These are phyloP conservation scores for Adansonia gregorii DNA, from an alignment of 441 rosid genomes.

Conservation along the genomic window DNA sequence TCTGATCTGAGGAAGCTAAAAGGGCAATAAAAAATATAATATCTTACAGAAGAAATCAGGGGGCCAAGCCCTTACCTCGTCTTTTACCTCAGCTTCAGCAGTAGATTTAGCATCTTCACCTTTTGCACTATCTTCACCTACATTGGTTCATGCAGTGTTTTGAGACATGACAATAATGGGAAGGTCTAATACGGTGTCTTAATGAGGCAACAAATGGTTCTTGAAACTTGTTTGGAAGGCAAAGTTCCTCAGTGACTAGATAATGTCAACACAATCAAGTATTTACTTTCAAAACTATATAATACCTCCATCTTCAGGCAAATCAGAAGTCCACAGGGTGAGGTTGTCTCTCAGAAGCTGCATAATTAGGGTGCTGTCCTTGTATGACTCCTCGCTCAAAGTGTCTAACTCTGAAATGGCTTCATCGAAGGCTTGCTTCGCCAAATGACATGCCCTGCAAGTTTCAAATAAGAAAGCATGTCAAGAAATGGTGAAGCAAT, in stretches of 20 bases:
- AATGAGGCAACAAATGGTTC: neutral
- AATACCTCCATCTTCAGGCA: conserved; percentile 95
- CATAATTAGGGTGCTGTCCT: too few species aligned
- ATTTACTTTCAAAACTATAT: neutral
- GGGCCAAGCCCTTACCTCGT: neutral
- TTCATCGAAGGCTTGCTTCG: too few species aligned
- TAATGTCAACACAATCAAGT: neutral
- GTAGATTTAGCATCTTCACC: conserved; percentile 76
- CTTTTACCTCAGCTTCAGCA: conserved; percentile 64
- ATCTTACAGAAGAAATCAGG: neutral
- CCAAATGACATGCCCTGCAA: conserved; percentile 68
- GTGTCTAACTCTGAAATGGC: too few species aligned
- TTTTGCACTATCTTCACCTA: conserved; percentile 78
- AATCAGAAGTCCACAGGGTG: conserved; percentile 98
- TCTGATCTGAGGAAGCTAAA: neutral
- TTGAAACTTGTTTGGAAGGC: neutral
- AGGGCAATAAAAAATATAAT: neutral
- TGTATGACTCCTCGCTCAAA: too few species aligned
- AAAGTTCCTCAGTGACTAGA: too few species aligned
- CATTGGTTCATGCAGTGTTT: conserved; percentile 17
- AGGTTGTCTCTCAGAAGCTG: conserved; percentile 73
- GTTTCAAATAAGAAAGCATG: conserved; percentile 1
- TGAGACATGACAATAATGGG: neutral
- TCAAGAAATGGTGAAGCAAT: neutral
- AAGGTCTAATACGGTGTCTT: neutral